Percentiles rank a stretch among this genome's conserved stretches.
These are phyloP conservation scores for Phytophthora tentaculata DNA, from an alignment of 352 stramenopile genomes.

Conservation along the genomic window DNA sequence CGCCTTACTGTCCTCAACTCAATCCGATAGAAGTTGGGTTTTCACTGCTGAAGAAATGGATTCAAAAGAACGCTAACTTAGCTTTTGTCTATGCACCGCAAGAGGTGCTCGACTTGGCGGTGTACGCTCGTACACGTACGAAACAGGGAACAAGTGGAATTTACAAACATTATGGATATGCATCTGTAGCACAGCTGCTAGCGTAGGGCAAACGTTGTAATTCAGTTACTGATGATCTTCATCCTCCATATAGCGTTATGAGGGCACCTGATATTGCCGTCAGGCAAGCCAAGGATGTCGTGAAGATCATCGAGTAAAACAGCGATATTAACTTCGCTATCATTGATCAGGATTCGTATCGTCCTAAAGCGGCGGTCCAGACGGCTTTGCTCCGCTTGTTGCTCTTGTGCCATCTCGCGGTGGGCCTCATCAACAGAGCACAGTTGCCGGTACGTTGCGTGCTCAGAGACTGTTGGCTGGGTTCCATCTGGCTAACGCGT, in stretches of 20 bases:
- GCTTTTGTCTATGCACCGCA: background rate
- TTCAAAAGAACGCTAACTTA: constrained; percentile 3
- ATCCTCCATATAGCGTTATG: background rate
- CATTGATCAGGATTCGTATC: background rate
- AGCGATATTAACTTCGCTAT: background rate
- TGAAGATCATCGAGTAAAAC: background rate
- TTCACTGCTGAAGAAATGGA: constrained; percentile 8
- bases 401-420: background rate
- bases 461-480: background rate
- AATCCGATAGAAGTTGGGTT: constrained; percentile 19
- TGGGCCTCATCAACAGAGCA: background rate
- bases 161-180: background rate
- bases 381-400: background rate
- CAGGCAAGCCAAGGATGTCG: background rate
- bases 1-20: constrained; percentile 7
- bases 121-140: background rate
- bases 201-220: background rate
- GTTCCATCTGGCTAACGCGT: constrained; percentile 2
- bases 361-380: background rate
- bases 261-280: background rate
- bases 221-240: background rate
- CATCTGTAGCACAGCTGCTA: background rate
- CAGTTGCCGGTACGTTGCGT: background rate
- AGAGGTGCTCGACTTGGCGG: background rate
- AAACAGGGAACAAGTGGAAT: constrained; percentile 1